Evolutionary conservation across 2,329 filamentous ascomycete genomes (phyloP).

Genomic region (Cordyceps cateniannulata): DNA sequence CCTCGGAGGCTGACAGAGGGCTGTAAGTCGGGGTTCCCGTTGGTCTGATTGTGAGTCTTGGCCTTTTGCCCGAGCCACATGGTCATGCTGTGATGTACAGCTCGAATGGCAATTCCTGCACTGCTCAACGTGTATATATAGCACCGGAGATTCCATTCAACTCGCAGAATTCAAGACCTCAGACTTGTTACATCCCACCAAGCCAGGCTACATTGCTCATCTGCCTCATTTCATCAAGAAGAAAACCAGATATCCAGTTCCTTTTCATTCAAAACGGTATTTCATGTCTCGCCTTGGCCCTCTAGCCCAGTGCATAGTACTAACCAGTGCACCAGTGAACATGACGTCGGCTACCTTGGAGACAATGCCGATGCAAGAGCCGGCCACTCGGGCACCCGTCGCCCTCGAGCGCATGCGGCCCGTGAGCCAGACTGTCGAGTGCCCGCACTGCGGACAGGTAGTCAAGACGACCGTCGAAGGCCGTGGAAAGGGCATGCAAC

Average conservation of each 20-base stretch:
- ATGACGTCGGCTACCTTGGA: neutral
- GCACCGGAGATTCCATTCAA: neutral
- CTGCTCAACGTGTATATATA: neutral
- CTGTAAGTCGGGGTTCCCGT: neutral
- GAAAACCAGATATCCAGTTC: no score
- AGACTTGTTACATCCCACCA: no score
- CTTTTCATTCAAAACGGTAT: no score
- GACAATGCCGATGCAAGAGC: neutral
- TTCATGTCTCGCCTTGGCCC: no score
- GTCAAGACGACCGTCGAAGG: conserved; percentile 16
- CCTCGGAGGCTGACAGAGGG: neutral
- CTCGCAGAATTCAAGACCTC: no score
- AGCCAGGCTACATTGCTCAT: no score
- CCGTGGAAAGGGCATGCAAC: conserved; percentile 19
- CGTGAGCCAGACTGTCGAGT: conserved; percentile 19
- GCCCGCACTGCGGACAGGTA: conserved; percentile 20
- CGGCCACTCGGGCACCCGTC: neutral
- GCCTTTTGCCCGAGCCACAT: neutral
- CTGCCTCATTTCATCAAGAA: no score
- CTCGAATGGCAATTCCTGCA: no score
- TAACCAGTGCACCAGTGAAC: neutral
- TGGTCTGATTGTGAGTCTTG: neutral
- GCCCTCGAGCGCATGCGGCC: conserved; percentile 2
- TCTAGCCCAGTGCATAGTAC: no score
- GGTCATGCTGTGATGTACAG: neutral